phyloP scores from a whole-genome alignment of 2,329 filamentous ascomycete genomes.

The Botrytis medusae region DNA sequence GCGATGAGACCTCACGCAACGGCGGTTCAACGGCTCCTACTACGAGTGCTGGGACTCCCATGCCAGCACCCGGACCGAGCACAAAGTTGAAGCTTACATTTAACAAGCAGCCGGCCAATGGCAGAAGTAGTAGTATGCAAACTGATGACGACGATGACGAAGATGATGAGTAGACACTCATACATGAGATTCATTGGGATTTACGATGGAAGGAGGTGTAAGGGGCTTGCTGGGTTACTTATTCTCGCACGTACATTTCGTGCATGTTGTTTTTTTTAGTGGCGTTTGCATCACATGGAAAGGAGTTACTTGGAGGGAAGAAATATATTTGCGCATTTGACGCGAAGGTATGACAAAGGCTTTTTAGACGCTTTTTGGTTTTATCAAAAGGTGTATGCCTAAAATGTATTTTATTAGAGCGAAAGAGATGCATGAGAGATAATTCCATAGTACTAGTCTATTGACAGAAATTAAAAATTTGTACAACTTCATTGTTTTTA shows the following conservation, averaged over 20 bases:
- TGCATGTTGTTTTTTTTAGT: slow-evolving; percentile 21
- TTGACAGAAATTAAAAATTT: not conserved
- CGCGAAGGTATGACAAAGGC: slow-evolving; percentile 8
- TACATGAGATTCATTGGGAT: slow-evolving; percentile 21
- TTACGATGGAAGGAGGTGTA: slow-evolving; percentile 24
- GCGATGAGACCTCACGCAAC: slow-evolving; percentile 46
- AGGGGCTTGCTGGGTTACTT: slow-evolving; percentile 23
- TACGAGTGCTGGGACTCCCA: slow-evolving; percentile 62
- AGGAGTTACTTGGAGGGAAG: not conserved
- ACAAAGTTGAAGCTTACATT: slow-evolving; percentile 67
- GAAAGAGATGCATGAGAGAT: slow-evolving; percentile 24
- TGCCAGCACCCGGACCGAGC: slow-evolving; percentile 50
- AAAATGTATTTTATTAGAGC: slow-evolving; percentile 41
- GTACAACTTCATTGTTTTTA: not conserved
- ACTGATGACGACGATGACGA: slow-evolving; percentile 56
- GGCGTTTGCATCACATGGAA: slow-evolving; percentile 25
- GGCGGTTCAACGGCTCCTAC: slow-evolving; percentile 49
- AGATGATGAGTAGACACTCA: slow-evolving; percentile 24
- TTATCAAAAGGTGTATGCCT: slow-evolving; percentile 27
- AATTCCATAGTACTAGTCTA: slow-evolving; percentile 1
- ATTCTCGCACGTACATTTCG: slow-evolving; percentile 12
- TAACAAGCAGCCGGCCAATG: slow-evolving; percentile 46
- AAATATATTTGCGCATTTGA: slow-evolving; percentile 16
- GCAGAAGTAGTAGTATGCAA: slow-evolving; percentile 44
- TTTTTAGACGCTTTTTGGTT: slow-evolving; percentile 15